Conservation (phyloP, 1,284 basidiomycete species). For the Trametes versicolor region DNA sequence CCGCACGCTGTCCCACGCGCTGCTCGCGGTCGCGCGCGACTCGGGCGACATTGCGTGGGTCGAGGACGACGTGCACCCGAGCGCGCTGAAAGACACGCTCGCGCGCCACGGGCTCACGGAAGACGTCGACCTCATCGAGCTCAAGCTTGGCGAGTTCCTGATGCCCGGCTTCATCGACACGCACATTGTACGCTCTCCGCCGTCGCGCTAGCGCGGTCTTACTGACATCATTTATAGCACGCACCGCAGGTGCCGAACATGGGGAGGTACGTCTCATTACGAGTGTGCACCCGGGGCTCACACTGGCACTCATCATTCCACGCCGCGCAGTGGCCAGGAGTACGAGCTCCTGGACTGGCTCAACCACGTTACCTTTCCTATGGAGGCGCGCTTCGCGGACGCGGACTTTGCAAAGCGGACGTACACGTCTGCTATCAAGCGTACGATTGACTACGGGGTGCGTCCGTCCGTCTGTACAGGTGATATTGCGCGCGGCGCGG, state of each 20-base stretch:
- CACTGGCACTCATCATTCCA: conserved; percentile 6
- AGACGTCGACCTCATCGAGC: conserved; percentile 52
- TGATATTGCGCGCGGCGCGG: not conserved
- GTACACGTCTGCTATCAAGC: conserved; percentile 80
- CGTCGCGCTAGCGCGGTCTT: conserved; percentile 5
- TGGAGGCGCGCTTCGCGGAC: conserved; percentile 86
- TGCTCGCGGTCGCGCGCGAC: conserved; percentile 64
- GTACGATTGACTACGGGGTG: conserved; percentile 83
- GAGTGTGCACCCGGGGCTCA: not conserved
- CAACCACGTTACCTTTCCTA: conserved; percentile 87
- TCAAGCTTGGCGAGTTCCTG: conserved; percentile 81
- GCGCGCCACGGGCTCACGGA: conserved; percentile 50
- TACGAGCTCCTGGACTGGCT: conserved; percentile 95
- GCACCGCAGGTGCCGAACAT: conserved; percentile 90
- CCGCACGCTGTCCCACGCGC: conserved; percentile 61
- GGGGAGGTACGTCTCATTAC: conserved; percentile 59
- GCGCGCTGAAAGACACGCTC: conserved; percentile 55
- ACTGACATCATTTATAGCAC: conserved; percentile 60
- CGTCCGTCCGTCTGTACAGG: conserved; percentile 41
- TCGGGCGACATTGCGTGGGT: conserved; percentile 78
- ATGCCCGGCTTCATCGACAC: conserved; percentile 93
- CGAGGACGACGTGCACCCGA: conserved; percentile 59
- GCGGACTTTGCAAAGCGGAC: conserved; percentile 73
- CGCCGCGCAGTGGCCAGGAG: conserved; percentile 70
- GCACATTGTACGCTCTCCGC: conserved; percentile 67